Base-by-base conservation (phyloP, 352 stramenopile species). In the Sclerospora graminicola region DNA sequence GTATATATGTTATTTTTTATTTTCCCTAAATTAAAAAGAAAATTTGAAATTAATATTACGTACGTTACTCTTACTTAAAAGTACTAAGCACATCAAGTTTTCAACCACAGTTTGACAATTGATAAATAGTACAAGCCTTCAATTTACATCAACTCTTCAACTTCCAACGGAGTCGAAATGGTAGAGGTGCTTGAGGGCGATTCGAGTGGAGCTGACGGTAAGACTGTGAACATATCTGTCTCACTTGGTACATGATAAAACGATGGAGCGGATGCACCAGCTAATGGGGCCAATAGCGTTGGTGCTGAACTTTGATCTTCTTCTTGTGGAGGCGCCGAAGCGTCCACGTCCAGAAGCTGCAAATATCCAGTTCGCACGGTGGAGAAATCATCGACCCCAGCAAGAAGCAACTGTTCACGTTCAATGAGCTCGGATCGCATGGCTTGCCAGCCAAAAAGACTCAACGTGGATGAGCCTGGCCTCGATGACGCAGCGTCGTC, bases 401-500 rank as follows among this genome's bases (percentile, higher is more conserved):
- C 54, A 26, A 78, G 41, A 14, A 60, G 45, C 42, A 75, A 48
- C 32, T 76, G 61, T 32, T 79, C 64, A 6, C 78, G 63, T 48
- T 69, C 55, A 44, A 68, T 67, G 5, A 75, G 47, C 33, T 75
- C 55, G 2, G 61, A 65, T 27, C 59, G 59, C 62, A 72, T 71
- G 4, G 64, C 35, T 39, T 77, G 64, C 67, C 67, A 80, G 4
- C 67, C 67, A 29, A 80, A 74, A 10, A 80, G 61, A 29, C 60
- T 74, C 30, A 80, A 56, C 4, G 57, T 27, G 31, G 53, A 48
- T 4, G 46, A 28, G 16, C 38, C 46, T 8, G 54, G 46, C 38
- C 15, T 37, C 13, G 36, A 32, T 20, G 18, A 40, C 13, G 41
- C 46, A 8, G 16, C 40, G n/a, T 35, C 41, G 15, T 42, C 30